These are phyloP conservation scores for Neolecta irregularis DNA, from an alignment of 1,139 yeast genomes.

Conservation along the genomic window DNA sequence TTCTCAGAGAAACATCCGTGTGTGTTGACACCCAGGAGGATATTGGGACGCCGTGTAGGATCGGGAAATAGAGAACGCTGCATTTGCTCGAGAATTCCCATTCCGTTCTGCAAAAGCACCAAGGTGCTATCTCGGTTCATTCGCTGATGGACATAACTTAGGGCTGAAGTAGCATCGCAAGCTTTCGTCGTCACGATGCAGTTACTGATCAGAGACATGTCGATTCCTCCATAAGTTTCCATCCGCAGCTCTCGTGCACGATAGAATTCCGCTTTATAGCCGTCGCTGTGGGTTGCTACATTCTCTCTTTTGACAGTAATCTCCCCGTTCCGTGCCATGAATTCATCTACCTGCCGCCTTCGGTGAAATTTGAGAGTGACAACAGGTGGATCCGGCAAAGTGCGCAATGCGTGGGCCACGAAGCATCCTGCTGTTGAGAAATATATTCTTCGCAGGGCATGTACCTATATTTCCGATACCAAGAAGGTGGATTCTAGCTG, in stretches of 20 bases:
- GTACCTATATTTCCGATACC: too few relatives aligned
- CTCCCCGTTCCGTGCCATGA: conserved; percentile 26
- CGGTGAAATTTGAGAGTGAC: conserved; percentile 32
- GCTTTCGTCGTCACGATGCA: too few relatives aligned
- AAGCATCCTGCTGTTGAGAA: too few relatives aligned
- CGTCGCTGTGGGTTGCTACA: too few relatives aligned
- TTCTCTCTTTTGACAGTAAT: conserved; percentile 21
- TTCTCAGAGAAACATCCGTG: conserved; percentile 51
- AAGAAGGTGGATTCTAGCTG: too few relatives aligned
- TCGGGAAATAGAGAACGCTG: conserved; percentile 41
- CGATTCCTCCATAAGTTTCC: conserved; percentile 6
- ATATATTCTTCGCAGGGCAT: too few relatives aligned
- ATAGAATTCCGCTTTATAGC: conserved; percentile 17
- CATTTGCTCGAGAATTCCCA: conserved; percentile 49
- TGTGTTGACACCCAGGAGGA: conserved; percentile 60
- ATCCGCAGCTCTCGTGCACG: conserved; percentile 7
- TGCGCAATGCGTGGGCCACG: conserved; percentile 28
- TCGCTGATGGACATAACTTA: conserved; percentile 31
- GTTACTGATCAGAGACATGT: conserved; percentile 29
- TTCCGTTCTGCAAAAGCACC: conserved; percentile 61
- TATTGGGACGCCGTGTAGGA: conserved; percentile 38
- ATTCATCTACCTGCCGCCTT: conserved; percentile 28
- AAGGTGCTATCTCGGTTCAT: conserved; percentile 36
- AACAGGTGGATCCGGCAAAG: conserved; percentile 26
- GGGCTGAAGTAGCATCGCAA: conserved; percentile 35